These are phyloP conservation scores for Skeletonema tropicum DNA, from an alignment of 108 stramenopile genomes.

Conservation along the genomic window DNA sequence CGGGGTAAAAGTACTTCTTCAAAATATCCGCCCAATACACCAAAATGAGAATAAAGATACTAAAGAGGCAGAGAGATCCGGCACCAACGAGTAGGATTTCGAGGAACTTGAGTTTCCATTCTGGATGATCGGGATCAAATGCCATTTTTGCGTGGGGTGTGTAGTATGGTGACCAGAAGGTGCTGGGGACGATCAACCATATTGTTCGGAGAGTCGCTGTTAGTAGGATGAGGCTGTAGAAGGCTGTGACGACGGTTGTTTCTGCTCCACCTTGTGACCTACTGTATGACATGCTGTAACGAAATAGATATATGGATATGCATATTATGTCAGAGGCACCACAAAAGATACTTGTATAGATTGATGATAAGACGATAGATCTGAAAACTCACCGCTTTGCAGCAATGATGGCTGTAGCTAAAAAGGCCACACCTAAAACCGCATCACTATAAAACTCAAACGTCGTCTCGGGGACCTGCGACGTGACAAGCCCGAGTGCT, in stretches of 20 bases:
- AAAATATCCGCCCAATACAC: constrained; percentile 98
- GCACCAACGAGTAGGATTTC: constrained; percentile 80
- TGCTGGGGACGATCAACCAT: constrained; percentile 91
- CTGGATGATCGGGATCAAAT: constrained; percentile 69
- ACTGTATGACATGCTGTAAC: constrained; percentile 70
- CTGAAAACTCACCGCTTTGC: constrained; percentile 57
- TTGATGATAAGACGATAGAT: neutral
- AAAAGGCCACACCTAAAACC: constrained; percentile 73
- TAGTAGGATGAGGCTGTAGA: constrained; percentile 91
- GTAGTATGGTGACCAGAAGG: constrained; percentile 85
- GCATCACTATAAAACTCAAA: constrained; percentile 68
- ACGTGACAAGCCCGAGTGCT: neutral
- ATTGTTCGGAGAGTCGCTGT: constrained; percentile 82
- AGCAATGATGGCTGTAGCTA: constrained; percentile 74
- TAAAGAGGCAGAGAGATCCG: constrained; percentile 90
- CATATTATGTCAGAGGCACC: neutral
- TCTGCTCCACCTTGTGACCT: constrained; percentile 82
- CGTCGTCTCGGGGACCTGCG: constrained; percentile 56
- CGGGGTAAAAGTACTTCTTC: constrained; percentile 94
- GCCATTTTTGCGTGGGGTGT: constrained; percentile 88
- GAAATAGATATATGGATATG: neutral
- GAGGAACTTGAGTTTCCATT: constrained; percentile 87
- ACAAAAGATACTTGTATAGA: no score
- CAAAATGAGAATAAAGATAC: constrained; percentile 94
- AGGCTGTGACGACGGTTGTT: constrained; percentile 94